Evolutionary conservation across 2,329 filamentous ascomycete species (phyloP), one percentile per base, ranked within the genome.

Genomic region (Karstenula rhodostoma): DNA sequence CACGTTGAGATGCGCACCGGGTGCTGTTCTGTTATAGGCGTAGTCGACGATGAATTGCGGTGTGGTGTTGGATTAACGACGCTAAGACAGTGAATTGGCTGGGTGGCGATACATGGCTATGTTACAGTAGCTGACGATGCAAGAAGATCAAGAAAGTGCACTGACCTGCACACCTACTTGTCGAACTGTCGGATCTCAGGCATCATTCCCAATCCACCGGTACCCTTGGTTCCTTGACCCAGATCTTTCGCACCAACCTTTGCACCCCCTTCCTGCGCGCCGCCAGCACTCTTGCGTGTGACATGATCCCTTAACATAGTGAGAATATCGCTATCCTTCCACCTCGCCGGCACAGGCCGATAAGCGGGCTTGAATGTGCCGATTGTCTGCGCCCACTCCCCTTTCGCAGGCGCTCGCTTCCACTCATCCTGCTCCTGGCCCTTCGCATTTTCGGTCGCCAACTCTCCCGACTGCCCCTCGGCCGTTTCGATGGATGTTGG

Each of bases 301-400:
- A 98, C 95, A 82, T 99, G 95, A 69, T 86, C 83, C 75, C 94
- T 85, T 77, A 99, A 77, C 83, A 95, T 80, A 27, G 77, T 78
- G 70, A 99, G 80, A 56, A 97, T 87, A 81, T 94, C 89, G 67
- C 91, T 96, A 63, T 90, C 88, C 79, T 85, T 87, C 95, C 95
- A 99, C 64, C 94, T 85, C 69, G 82, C 80, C 13, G 95, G 95
- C 59, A 98, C 94, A 42, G 94, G 94, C 57, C 94, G 85, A 80
- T 97, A 97, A 37, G 94, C 93, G 32, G 94, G 93, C 84, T 92
- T 94, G 80, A 97, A 97, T 23, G 92, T 94, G 33, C 95, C 95
- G 5, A 97, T 85, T 0, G 95, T 99, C 85, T 98, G 94, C 63
- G 93, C 92, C 95, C 95, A 99, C 82, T 99, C 95, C 63, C 94